phyloP scores from a whole-genome alignment of 371 early-diverging fungal genomes.

The Dentiscutata heterogama region DNA sequence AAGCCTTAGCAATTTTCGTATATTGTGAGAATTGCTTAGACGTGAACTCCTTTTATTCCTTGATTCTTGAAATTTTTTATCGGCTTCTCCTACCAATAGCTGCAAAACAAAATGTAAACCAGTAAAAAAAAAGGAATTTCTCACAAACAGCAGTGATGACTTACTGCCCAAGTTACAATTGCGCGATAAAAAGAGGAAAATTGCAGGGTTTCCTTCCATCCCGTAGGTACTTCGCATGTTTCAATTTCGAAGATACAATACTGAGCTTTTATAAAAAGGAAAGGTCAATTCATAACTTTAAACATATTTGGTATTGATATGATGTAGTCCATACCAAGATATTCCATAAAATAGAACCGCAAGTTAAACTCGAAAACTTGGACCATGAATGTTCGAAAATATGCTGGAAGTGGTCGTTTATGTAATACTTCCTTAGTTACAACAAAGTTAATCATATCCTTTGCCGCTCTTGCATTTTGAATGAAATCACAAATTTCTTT shows the following conservation, averaged over 20 bases:
- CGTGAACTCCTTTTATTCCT: conserved; percentile 41
- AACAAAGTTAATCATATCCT: conserved; percentile 44
- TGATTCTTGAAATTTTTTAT: conserved; percentile 12
- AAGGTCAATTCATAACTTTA: neutral
- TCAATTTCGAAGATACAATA: conserved; percentile 27
- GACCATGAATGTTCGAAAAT: conserved; percentile 39
- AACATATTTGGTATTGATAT: neutral
- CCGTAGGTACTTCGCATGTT: conserved; percentile 29
- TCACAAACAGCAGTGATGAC: neutral
- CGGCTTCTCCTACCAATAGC: conserved; percentile 21
- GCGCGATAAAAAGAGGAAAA: conserved; percentile 33
- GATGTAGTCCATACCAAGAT: conserved; percentile 23
- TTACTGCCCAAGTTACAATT: conserved; percentile 25
- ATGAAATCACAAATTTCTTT: conserved; percentile 40
- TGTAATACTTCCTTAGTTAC: conserved; percentile 34
- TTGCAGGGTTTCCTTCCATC: neutral
- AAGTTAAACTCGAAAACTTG: conserved; percentile 38
- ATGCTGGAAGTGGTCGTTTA: conserved; percentile 33
- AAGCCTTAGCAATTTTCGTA: conserved; percentile 13
- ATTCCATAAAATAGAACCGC: conserved; percentile 43
- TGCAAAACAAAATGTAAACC: conserved; percentile 2
- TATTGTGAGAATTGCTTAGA: conserved; percentile 32
- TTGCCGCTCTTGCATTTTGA: conserved; percentile 38
- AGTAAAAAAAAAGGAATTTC: neutral
- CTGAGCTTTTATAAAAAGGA: conserved; percentile 13